Evolutionary conservation across 2,329 filamentous ascomycete species (phyloP).

Genomic region (Scorias spongiosa): DNA sequence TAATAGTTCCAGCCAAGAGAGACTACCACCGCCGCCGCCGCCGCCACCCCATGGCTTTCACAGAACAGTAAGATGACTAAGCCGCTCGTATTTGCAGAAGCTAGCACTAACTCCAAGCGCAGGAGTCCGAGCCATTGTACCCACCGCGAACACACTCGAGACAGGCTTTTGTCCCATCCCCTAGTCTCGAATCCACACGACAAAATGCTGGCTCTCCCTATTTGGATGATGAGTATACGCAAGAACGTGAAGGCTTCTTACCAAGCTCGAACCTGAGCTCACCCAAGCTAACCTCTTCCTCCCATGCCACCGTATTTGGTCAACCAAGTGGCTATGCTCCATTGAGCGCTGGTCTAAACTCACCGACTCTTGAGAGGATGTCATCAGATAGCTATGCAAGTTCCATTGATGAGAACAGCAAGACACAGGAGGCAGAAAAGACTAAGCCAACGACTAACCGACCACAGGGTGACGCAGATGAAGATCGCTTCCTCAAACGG

Average conservation of each 20-base stretch:
- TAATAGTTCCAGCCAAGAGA: constrained; percentile 3
- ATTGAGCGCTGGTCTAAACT: constrained; percentile 2
- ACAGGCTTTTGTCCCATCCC: constrained; percentile 13
- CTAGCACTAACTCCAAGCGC: constrained; percentile 2
- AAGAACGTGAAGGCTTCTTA: constrained; percentile 17
- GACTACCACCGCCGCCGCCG: constrained; percentile 1
- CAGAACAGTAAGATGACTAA: constrained; percentile 7
- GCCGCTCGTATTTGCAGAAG: background rate
- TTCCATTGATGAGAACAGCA: constrained; percentile 7
- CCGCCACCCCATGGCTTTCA: constrained; percentile 5
- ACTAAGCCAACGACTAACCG: background rate
- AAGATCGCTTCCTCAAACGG: constrained; percentile 12
- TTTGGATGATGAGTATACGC: constrained; percentile 14
- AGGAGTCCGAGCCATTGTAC: constrained; percentile 19
- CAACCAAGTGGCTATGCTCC: background rate
- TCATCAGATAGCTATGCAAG: constrained; percentile 8
- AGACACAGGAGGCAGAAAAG: constrained; percentile 7
- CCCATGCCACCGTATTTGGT: background rate
- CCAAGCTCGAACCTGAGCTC: constrained; percentile 15
- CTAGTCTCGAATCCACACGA: constrained; percentile 2
- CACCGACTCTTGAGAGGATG: constrained; percentile 12
- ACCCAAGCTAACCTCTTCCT: constrained; percentile 6
- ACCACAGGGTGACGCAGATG: constrained; percentile 4
- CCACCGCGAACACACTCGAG: constrained; percentile 19
- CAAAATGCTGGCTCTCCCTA: constrained; percentile 17